Percentiles rank a stretch among this genome's conserved stretches.
phyloP scores from a whole-genome alignment of 176 grass and related monocot genomes.

The Tillandsia fasciculata region DNA sequence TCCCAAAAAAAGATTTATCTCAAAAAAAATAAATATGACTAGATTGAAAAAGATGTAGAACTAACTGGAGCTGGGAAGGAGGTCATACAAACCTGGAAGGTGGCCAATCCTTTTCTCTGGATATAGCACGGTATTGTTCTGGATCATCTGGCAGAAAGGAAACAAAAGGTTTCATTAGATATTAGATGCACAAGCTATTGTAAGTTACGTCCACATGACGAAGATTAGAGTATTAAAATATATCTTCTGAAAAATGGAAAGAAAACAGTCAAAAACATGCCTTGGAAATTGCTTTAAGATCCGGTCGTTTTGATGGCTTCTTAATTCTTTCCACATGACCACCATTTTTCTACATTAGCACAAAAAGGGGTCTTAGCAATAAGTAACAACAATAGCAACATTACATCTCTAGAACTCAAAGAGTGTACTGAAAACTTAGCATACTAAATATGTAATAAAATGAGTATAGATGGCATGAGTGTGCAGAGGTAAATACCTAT shows the following conservation, averaged over 20 bases:
- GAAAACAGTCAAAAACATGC: conserved; percentile 3
- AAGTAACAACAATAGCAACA: background rate
- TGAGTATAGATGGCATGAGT: background rate
- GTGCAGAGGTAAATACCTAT: background rate
- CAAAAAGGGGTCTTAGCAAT: background rate
- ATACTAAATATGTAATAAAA: background rate
- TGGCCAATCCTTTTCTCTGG: conserved; percentile 46
- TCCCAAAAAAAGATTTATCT: background rate
- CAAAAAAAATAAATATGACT: background rate
- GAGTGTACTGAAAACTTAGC: background rate
- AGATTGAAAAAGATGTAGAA: background rate
- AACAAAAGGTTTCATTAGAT: background rate
- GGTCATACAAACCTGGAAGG: conserved; percentile 28
- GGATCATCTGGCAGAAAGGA: conserved; percentile 31
- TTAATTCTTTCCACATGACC: conserved; percentile 1
- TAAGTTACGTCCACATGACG: too few relatives aligned
- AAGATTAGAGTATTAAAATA: too few relatives aligned
- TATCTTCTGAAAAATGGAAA: background rate
- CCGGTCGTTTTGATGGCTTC: conserved; percentile 12
- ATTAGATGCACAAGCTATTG: too few relatives aligned
- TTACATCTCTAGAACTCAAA: background rate
- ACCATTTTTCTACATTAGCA: conserved; percentile 1
- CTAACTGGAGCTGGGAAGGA: background rate
- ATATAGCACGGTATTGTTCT: conserved; percentile 40
- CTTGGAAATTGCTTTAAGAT: conserved; percentile 21